Conservation (phyloP, 768 basidiomycete species). For the Suillus hirtellus region DNA sequence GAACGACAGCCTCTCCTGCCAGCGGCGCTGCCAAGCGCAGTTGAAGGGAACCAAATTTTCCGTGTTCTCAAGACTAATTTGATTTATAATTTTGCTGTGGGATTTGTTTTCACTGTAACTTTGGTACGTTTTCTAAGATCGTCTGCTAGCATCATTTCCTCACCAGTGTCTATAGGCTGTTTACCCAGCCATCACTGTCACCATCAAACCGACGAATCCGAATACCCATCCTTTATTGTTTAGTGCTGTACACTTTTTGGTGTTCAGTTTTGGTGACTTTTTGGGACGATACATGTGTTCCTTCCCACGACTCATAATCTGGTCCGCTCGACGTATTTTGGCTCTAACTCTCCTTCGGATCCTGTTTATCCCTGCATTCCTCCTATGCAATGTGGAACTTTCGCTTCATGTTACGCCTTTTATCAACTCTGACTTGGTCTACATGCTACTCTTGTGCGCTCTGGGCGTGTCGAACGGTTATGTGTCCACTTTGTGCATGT, state of each 20-base stretch:
- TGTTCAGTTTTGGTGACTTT: conserved; percentile 75
- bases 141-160: conserved; percentile 8
- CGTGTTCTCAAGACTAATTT: conserved; percentile 64
- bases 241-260: conserved; percentile 72
- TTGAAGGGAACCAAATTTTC: conserved; percentile 42
- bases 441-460: conserved; percentile 67
- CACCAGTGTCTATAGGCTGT: conserved; percentile 56
- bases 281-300: conserved; percentile 69
- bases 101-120: conserved; percentile 77
- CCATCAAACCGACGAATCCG: conserved; percentile 66
- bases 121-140: conserved; percentile 50
- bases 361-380: conserved; percentile 81
- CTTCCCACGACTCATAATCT: conserved; percentile 62
- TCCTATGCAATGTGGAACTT: conserved; percentile 84
- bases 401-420: conserved; percentile 38
- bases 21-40: conserved; percentile 26
- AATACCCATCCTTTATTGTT: conserved; percentile 81
- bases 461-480: conserved; percentile 87
- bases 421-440: conserved; percentile 76
- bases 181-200: conserved; percentile 83
- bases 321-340: conserved; percentile 66
- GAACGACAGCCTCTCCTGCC: conserved; percentile 40
- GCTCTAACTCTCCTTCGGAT: conserved; percentile 67
- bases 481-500: conserved; percentile 75
- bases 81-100: conserved; percentile 68